Percentiles rank a stretch among this genome's conserved stretches.
These are phyloP conservation scores for Apophysomyces trapeziformis DNA, from an alignment of 371 early-diverging fungal species.

Conservation along the genomic window DNA sequence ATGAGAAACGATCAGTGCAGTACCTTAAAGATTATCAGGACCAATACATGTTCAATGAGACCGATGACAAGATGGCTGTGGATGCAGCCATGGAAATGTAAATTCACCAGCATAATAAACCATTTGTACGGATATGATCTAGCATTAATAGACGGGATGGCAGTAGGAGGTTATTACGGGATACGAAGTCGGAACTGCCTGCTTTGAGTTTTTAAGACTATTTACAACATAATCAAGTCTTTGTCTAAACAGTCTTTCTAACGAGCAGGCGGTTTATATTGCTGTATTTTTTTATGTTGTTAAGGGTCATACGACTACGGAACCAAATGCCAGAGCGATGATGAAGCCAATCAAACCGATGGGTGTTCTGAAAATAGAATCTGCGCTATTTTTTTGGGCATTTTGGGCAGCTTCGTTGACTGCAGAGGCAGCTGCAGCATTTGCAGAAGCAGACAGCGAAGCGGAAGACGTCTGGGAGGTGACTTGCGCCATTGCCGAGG, in stretches of 20 bases:
- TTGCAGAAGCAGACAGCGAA: slow-evolving; percentile 15
- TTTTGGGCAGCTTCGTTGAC: neutral
- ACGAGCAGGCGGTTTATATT: too few relatives aligned
- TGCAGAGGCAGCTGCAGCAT: neutral
- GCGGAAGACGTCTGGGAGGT: slow-evolving; percentile 12
- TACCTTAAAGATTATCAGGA: slow-evolving; percentile 90
- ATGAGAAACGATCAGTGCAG: slow-evolving; percentile 96
- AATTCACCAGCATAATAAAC: slow-evolving; percentile 12
- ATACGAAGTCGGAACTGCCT: too few relatives aligned
- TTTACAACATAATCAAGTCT: too few relatives aligned
- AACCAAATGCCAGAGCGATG: neutral
- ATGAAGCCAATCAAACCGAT: neutral
- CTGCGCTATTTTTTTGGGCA: neutral
- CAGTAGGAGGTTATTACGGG: too few relatives aligned
- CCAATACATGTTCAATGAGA: slow-evolving; percentile 91
- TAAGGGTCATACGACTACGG: too few relatives aligned
- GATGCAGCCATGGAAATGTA: slow-evolving; percentile 58
- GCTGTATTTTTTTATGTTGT: too few relatives aligned
- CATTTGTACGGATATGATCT: neutral
- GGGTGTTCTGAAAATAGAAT: too few relatives aligned
- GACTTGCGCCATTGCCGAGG: slow-evolving; percentile 10
- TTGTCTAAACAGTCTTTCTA: too few relatives aligned
- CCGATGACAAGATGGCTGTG: slow-evolving; percentile 41
- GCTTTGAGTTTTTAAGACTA: too few relatives aligned
- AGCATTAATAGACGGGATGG: too few relatives aligned